A percentile compares a stretch with the other conserved stretches of the same genome.
phyloP scores from a whole-genome alignment of 331 rosid species.

The Malus hybrid region DNA sequence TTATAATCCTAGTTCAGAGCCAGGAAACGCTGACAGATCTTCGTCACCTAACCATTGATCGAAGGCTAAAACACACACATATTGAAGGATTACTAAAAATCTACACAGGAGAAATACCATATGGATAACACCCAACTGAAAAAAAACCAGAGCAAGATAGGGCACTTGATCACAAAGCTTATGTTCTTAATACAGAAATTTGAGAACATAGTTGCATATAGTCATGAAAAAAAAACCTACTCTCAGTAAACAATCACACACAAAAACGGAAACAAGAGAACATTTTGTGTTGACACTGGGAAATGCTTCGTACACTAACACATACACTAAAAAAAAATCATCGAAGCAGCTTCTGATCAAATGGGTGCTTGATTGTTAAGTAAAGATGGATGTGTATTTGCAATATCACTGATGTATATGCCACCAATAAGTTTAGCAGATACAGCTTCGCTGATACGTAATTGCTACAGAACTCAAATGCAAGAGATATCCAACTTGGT shows the following conservation, averaged over 20 bases:
- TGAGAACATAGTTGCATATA: too few species aligned
- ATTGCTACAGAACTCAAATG: background rate
- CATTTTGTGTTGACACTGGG: background rate
- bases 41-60: background rate
- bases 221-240: background rate
- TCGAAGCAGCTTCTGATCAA: background rate
- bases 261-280: background rate
- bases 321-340: too few species aligned
- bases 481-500: background rate
- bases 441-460: background rate
- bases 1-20: constrained; percentile 4
- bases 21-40: constrained; percentile 2
- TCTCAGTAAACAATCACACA: background rate
- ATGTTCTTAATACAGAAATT: background rate
- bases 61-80: background rate
- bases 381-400: background rate
- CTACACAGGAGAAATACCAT: background rate
- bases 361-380: background rate
- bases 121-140: background rate
- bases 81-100: too few species aligned
- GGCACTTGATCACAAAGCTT: background rate
- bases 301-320: background rate
- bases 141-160: background rate
- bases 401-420: background rate
- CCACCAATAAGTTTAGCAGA: background rate